phyloP scores from a whole-genome alignment of 495 filamentous ascomycete species.

The Neohortaea acidophila region DNA sequence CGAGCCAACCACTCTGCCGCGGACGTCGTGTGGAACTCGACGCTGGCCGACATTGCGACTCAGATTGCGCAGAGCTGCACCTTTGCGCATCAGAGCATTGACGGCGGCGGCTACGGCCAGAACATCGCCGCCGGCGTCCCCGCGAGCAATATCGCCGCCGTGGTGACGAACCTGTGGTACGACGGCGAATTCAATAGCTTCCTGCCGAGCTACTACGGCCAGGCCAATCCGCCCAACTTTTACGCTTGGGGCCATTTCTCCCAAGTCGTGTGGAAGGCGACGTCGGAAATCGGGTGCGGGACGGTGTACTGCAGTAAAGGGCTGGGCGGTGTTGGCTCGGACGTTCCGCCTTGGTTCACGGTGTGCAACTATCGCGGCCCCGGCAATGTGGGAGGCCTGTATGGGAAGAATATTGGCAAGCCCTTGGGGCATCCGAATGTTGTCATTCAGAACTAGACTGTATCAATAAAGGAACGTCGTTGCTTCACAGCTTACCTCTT shows the following conservation, averaged over 20 bases:
- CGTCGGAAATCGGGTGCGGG: slow-evolving; percentile 58
- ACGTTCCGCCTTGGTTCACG: slow-evolving; percentile 45
- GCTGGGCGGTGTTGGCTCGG: slow-evolving; percentile 20
- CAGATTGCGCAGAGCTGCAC: slow-evolving; percentile 40
- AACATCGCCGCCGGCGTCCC: slow-evolving; percentile 50
- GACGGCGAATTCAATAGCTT: slow-evolving; percentile 52
- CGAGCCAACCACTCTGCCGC: slow-evolving; percentile 66
- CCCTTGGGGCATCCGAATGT: not conserved
- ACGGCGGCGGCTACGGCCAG: slow-evolving; percentile 61
- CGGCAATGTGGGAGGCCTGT: not conserved
- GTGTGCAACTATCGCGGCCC: slow-evolving; percentile 66
- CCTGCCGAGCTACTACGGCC: slow-evolving; percentile 10
- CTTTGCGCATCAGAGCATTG: slow-evolving; percentile 66
- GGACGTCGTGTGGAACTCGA: slow-evolving; percentile 45
- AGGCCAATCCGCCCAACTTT: slow-evolving; percentile 47
- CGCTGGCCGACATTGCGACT: slow-evolving; percentile 46
- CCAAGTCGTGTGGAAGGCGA: slow-evolving; percentile 75
- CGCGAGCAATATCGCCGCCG: slow-evolving; percentile 38
- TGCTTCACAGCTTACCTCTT: no score
- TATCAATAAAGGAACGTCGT: no score
- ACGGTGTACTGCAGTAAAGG: slow-evolving; percentile 36
- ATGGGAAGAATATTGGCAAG: slow-evolving; percentile 1
- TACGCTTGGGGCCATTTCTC: slow-evolving; percentile 68
- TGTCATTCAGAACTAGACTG: no score
- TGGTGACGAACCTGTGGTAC: slow-evolving; percentile 70